These are phyloP conservation scores for Leptoxyphium fumago DNA, from an alignment of 2,329 filamentous ascomycete species.

Conservation along the genomic window DNA sequence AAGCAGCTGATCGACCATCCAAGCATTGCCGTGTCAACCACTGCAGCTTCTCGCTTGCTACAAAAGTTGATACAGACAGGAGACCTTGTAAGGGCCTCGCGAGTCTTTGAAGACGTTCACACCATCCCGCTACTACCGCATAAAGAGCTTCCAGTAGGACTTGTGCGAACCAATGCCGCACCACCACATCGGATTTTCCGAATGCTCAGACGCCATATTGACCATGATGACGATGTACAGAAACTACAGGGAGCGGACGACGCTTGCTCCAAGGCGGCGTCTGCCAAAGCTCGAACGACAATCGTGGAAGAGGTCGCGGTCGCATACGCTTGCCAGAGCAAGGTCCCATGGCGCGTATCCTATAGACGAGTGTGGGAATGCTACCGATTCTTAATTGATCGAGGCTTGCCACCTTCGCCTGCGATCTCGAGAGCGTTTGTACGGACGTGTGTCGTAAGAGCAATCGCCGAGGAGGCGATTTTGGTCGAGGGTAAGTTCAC, in stretches of 20 bases:
- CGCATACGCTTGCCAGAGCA: constrained; percentile 24
- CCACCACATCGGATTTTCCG: constrained; percentile 7
- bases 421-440: constrained; percentile 35
- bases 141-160: background rate
- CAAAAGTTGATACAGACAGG: background rate
- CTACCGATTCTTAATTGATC: constrained; percentile 29
- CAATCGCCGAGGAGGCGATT: constrained; percentile 21
- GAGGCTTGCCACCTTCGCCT: constrained; percentile 28
- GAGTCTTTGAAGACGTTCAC: background rate
- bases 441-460: constrained; percentile 32
- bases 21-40: background rate
- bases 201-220: constrained; percentile 9
- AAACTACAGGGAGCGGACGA: constrained; percentile 1
- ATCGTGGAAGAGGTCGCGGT: constrained; percentile 32
- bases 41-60: background rate
- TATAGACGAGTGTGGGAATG: constrained; percentile 33
- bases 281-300: constrained; percentile 24
- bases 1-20: background rate
- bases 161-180: background rate
- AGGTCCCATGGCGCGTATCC: constrained; percentile 25
- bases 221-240: constrained; percentile 4
- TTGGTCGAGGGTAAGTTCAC: constrained; percentile 11
- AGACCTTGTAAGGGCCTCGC: background rate
- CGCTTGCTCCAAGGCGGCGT: constrained; percentile 3
- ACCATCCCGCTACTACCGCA: background rate